phyloP scores from a whole-genome alignment of 1,284 basidiomycete species.

The Fistulina hepatica region DNA sequence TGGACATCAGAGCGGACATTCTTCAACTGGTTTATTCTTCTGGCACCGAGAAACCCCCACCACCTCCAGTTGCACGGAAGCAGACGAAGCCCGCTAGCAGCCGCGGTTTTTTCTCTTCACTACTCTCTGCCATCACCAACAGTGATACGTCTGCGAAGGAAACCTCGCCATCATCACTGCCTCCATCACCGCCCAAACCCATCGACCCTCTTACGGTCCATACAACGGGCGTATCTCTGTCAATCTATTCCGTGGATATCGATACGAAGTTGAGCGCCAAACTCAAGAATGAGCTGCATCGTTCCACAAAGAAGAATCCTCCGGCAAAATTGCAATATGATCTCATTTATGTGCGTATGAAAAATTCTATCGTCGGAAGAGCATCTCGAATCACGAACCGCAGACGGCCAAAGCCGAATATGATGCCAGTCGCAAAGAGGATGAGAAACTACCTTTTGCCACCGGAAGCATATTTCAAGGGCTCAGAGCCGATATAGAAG shows the following conservation, averaged over 20 bases:
- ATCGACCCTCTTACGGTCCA: slow-evolving; percentile 49
- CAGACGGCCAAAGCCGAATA: slow-evolving; percentile 86
- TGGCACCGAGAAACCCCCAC: slow-evolving; percentile 50
- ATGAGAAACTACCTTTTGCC: slow-evolving; percentile 43
- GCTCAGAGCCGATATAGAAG: slow-evolving; percentile 72
- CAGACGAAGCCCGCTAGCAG: slow-evolving; percentile 28
- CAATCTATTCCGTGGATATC: slow-evolving; percentile 78
- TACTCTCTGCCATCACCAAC: slow-evolving; percentile 55
- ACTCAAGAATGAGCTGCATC: slow-evolving; percentile 69
- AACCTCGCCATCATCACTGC: slow-evolving; percentile 27
- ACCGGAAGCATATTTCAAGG: slow-evolving; percentile 81
- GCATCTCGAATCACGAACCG: neutral
- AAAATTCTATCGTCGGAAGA: neutral
- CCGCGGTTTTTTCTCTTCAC: slow-evolving; percentile 65
- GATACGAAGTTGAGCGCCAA: slow-evolving; percentile 65
- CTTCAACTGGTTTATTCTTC: slow-evolving; percentile 73
- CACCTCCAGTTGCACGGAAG: slow-evolving; percentile 24
- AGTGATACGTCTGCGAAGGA: slow-evolving; percentile 12
- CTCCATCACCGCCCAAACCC: slow-evolving; percentile 26
- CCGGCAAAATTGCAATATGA: slow-evolving; percentile 72
- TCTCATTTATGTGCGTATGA: slow-evolving; percentile 79
- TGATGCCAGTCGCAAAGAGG: slow-evolving; percentile 63
- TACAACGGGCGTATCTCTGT: slow-evolving; percentile 61
- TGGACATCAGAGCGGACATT: slow-evolving; percentile 76
- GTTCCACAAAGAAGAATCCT: slow-evolving; percentile 93